phyloP scores from a whole-genome alignment of 768 basidiomycete species.

The Hebeloma cylindrosporum region DNA sequence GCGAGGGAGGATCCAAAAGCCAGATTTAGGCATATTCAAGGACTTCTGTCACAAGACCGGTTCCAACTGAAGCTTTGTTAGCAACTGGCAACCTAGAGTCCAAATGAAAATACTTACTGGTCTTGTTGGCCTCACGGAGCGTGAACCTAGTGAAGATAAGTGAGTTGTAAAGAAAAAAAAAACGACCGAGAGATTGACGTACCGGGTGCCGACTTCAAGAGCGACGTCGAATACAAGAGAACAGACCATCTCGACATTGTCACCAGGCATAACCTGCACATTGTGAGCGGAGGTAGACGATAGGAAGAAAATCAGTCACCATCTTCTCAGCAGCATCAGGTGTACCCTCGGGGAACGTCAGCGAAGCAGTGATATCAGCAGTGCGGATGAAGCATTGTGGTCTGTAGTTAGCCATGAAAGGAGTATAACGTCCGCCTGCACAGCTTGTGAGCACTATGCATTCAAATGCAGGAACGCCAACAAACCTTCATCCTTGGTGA shows the following conservation, averaged over 20 bases:
- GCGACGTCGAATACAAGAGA: slow-evolving; percentile 83
- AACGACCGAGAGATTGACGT: slow-evolving; percentile 15
- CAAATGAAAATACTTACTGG: slow-evolving; percentile 54
- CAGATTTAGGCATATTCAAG: slow-evolving; percentile 38
- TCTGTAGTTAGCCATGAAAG: slow-evolving; percentile 92
- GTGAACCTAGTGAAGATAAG: slow-evolving; percentile 57
- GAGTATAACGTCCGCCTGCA: slow-evolving; percentile 76
- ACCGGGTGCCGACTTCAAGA: slow-evolving; percentile 84
- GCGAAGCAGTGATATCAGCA: slow-evolving; percentile 82
- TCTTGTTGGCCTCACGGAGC: slow-evolving; percentile 92
- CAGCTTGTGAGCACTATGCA: no score
- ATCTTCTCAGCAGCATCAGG: slow-evolving; percentile 83
- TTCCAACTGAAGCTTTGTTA: slow-evolving; percentile 62
- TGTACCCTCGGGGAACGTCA: slow-evolving; percentile 87
- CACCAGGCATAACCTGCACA: slow-evolving; percentile 89
- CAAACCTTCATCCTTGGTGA: slow-evolving; percentile 81
- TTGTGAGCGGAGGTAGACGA: background rate
- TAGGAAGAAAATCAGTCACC: slow-evolving; percentile 39
- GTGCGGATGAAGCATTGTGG: slow-evolving; percentile 97
- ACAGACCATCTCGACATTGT: slow-evolving; percentile 93
- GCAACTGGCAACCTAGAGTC: slow-evolving; percentile 6
- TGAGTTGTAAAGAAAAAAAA: slow-evolving; percentile 10
- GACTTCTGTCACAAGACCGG: slow-evolving; percentile 91
- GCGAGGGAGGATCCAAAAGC: background rate
- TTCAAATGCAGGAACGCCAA: no score